Percentiles rank a stretch among this genome's conserved stretches.
Conservation (phyloP, 495 filamentous ascomycete genomes). For the Platismatia glauca region DNA sequence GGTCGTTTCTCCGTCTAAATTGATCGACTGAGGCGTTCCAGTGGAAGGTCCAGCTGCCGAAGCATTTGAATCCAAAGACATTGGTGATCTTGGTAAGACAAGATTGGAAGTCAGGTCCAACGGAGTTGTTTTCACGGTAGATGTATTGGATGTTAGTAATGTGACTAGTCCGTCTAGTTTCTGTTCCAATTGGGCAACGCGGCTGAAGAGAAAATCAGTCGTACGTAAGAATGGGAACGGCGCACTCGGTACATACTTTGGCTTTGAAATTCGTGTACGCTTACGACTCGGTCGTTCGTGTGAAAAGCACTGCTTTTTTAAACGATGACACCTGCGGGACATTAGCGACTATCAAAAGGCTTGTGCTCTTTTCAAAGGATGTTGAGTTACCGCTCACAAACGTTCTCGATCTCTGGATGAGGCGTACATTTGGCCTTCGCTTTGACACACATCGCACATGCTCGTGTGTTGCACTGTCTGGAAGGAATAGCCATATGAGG, state of each 20-base stretch:
- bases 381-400: not conserved
- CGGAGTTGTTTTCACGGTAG: not conserved
- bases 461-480: not conserved
- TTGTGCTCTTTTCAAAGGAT: not conserved
- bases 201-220: not conserved
- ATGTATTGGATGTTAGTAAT: not conserved
- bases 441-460: not conserved
- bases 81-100: not conserved
- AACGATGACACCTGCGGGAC: not conserved
- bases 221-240: not conserved
- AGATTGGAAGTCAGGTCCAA: not conserved
- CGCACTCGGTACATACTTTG: not conserved
- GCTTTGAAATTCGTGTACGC: not conserved
- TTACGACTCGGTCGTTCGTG: not conserved
- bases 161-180: not conserved
- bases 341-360: not conserved
- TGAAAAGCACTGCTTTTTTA: not conserved
- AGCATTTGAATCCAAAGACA: not conserved
- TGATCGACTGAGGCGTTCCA: not conserved
- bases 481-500: not conserved
- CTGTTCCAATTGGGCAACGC: conserved; percentile 2
- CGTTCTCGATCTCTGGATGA: not conserved
- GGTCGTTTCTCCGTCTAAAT: not conserved
- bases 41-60: not conserved
- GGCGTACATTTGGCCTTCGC: not conserved